Percentiles rank a stretch among this genome's conserved stretches.
Evolutionary conservation across 192 early-diverging fungal genomes (phyloP).

Genomic region (Podila epicladia): DNA sequence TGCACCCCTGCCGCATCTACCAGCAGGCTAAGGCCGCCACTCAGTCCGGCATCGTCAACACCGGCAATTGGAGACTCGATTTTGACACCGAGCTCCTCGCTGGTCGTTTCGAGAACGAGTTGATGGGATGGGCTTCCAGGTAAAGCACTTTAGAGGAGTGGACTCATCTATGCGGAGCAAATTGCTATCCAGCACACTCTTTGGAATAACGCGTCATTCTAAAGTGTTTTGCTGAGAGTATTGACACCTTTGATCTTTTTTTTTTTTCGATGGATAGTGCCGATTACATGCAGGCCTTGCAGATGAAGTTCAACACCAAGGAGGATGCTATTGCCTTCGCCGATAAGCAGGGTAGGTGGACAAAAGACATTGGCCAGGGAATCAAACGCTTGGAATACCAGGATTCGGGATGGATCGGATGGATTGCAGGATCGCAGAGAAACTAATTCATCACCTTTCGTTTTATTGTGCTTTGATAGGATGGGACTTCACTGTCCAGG

Average conservation of each 20-base stretch:
- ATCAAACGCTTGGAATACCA: not conserved
- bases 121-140: constrained; percentile 95
- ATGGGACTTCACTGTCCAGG: constrained; percentile 92
- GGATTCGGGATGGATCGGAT: no score
- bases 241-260: not conserved
- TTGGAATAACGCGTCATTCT: not conserved
- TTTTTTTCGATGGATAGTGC: constrained; percentile 58
- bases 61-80: constrained; percentile 88
- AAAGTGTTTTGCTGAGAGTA: no score
- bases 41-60: constrained; percentile 83
- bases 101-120: constrained; percentile 90
- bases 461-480: constrained; percentile 45
- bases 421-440: no score
- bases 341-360: constrained; percentile 82
- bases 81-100: constrained; percentile 84
- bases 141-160: constrained; percentile 21
- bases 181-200: no score
- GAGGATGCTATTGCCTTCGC: constrained; percentile 95
- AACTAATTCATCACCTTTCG: no score
- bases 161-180: no score
- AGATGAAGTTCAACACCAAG: constrained; percentile 84
- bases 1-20: constrained; percentile 88
- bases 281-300: constrained; percentile 84
- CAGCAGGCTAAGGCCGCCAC: constrained; percentile 84
- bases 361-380: not conserved